Conservation (phyloP, 2,329 filamentous ascomycete genomes). For the Monilinia fructigena region DNA sequence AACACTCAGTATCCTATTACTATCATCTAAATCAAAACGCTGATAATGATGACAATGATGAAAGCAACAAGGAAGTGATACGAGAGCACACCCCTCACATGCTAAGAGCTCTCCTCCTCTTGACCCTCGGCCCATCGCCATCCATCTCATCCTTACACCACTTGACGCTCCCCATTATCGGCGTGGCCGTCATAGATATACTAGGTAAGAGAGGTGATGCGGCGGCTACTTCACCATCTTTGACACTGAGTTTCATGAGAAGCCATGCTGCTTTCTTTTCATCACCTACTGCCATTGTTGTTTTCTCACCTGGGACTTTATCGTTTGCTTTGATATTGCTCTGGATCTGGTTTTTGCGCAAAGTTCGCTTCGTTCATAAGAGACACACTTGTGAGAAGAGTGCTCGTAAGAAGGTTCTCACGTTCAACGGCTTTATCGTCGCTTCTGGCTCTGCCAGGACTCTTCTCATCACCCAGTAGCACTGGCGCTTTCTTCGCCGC, state of each 20-base stretch:
- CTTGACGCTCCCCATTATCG: not conserved
- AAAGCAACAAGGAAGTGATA: not conserved
- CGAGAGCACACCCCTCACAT: constrained; percentile 27
- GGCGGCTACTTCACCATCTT: constrained; percentile 36
- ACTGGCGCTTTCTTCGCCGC: constrained; percentile 33
- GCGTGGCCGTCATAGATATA: not conserved
- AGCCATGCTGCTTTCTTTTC: constrained; percentile 50
- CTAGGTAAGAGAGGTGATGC: not conserved
- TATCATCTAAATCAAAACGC: not conserved
- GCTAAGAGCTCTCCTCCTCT: constrained; percentile 46
- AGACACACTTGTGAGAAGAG: not conserved
- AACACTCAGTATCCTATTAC: no score
- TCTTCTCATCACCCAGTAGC: constrained; percentile 29
- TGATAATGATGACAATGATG: not conserved
- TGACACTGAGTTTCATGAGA: constrained; percentile 49
- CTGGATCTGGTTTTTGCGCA: not conserved
- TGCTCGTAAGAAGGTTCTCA: not conserved
- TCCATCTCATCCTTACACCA: constrained; percentile 19
- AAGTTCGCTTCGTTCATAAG: not conserved
- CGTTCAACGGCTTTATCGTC: not conserved
- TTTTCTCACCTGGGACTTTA: not conserved
- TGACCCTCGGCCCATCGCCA: constrained; percentile 40
- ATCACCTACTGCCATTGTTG: constrained; percentile 32
- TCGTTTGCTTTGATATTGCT: not conserved
- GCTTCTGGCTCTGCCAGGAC: not conserved